Conservation (phyloP, 352 stramenopile genomes). For the Globisporangium canariense region DNA sequence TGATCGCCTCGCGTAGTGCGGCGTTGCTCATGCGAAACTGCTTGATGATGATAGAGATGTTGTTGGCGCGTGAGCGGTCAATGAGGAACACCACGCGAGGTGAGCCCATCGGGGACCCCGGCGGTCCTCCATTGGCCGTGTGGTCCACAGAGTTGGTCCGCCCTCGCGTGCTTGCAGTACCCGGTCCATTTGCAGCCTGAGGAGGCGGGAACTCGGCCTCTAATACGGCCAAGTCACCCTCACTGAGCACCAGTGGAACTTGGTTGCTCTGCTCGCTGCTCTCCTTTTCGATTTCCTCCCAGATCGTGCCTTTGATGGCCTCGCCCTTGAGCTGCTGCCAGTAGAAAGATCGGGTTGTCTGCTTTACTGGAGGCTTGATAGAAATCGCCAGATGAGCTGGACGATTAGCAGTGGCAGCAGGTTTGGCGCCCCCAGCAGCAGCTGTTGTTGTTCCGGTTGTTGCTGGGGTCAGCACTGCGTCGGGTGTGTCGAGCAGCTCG, state of each 20-base stretch:
- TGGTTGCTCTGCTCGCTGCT: constrained; percentile 53
- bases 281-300: constrained; percentile 71
- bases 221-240: constrained; percentile 45
- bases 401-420: constrained; percentile 19
- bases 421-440: constrained; percentile 10
- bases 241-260: constrained; percentile 37
- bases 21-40: constrained; percentile 92
- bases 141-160: constrained; percentile 45
- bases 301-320: constrained; percentile 67
- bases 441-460: constrained; percentile 12
- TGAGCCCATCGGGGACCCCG: constrained; percentile 44
- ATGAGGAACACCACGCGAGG: constrained; percentile 75
- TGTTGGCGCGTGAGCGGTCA: constrained; percentile 67
- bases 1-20: constrained; percentile 73
- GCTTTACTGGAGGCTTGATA: constrained; percentile 59
- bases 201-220: constrained; percentile 67
- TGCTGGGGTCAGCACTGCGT: constrained; percentile 12
- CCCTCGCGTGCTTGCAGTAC: constrained; percentile 26
- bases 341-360: constrained; percentile 66
- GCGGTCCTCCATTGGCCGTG: constrained; percentile 23
- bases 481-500: constrained; percentile 36
- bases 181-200: constrained; percentile 29
- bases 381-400: constrained; percentile 53
- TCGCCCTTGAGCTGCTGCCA: constrained; percentile 71
- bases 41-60: constrained; percentile 97